Conservation (phyloP, 352 stramenopile genomes). For the Phytophthora syringae region DNA sequence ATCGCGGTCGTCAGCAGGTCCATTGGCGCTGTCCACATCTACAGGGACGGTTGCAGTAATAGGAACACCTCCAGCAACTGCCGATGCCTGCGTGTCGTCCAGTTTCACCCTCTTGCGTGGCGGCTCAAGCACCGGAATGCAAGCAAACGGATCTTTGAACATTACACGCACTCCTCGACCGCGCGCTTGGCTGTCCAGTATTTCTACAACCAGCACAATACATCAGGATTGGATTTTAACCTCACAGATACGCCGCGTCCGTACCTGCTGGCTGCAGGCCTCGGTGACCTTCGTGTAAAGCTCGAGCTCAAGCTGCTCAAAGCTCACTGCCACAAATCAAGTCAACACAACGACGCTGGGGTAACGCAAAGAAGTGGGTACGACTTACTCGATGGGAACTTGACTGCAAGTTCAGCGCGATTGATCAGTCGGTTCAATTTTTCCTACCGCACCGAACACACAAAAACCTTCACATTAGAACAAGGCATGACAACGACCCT, state of each 20-base stretch:
- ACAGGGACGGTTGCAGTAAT: neutral
- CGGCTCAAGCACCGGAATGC: slow-evolving; percentile 68
- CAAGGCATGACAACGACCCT: no score
- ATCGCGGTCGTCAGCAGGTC: slow-evolving; percentile 28
- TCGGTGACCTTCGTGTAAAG: slow-evolving; percentile 73
- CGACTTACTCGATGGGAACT: slow-evolving; percentile 65
- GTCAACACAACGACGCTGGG: neutral
- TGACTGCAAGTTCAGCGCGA: slow-evolving; percentile 81
- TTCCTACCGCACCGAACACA: slow-evolving; percentile 48
- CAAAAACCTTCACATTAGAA: neutral
- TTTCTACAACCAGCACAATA: slow-evolving; percentile 34
- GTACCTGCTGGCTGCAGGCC: slow-evolving; percentile 65
- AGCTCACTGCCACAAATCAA: slow-evolving; percentile 60
- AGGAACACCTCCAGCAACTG: slow-evolving; percentile 13
- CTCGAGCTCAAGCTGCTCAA: slow-evolving; percentile 86
- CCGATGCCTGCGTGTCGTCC: slow-evolving; percentile 40
- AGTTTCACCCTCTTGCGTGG: slow-evolving; percentile 72
- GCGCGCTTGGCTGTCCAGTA: slow-evolving; percentile 76
- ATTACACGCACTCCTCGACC: slow-evolving; percentile 78
- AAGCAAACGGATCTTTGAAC: slow-evolving; percentile 83
- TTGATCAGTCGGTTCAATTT: slow-evolving; percentile 87
- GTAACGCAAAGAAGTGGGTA: neutral
- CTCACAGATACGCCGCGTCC: neutral
- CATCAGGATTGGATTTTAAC: neutral
- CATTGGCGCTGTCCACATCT: slow-evolving; percentile 26